Evolutionary conservation across 345 rosid genomes (phyloP), one percentile per base, ranked within the genome.

Genomic region (Carallia brachiata): DNA sequence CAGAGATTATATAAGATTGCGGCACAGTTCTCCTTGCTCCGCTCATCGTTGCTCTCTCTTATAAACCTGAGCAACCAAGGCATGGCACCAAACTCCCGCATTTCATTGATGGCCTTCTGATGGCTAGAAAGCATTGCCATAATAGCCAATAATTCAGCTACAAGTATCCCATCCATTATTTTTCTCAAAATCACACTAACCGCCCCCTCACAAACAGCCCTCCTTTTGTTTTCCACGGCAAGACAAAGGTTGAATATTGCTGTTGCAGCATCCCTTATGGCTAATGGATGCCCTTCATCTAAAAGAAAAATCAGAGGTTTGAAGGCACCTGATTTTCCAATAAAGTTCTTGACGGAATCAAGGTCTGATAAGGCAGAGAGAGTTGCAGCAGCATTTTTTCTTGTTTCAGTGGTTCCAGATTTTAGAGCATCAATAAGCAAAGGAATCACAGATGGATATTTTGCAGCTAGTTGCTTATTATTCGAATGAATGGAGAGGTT

Each of bases 361-460:
- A 74, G 65, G 39, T 74, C 73, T 34, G 84, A 82, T 32, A 89
- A 77, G 36, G 85, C 61, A 34, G 72, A 73, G 6, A 87, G 78
- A 62, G 92, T 78, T 6, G 85, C 85, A 7, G 92, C 89, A 44
- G 88, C 82, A 77, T 84, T 84, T 44, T 81, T 80, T 55, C 85
- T 84, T 58, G 92, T 72, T 67, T 73, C 79, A 58, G 47, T 61
- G 50, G 83, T 78, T 75, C 84, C 89, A 5, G 61, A 40, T 65
- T 30, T 63, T 65, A 88, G 48, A 36, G 84, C 52, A 36, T 81
- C 84, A 36, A 83, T 65, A 28, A 88, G 85, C 28, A 88, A 16
- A 1, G 85, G 82, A 63, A 88, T 79, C 32, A 68, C 80, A 52
- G 19, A 34, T 27, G 84, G 80, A 59, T 81, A 73, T 55, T 82